Conservation (phyloP, 176 grass and related monocot species). For the Phyllostachys edulis region DNA sequence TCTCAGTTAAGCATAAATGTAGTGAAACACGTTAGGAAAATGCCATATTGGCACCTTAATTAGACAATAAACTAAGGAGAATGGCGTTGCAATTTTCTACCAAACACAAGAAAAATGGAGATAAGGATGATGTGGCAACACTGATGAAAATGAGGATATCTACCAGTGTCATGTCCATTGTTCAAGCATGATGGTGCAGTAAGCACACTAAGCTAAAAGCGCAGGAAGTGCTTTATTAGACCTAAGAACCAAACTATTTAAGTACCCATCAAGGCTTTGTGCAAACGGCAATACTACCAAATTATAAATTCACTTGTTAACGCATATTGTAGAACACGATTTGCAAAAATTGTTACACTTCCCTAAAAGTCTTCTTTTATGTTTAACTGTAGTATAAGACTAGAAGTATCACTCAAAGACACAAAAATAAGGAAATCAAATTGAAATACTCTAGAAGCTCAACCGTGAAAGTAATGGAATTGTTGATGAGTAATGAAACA, state of each 20-base stretch:
- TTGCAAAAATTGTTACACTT: too few species aligned
- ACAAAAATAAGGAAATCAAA: too few species aligned
- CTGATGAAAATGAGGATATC: not conserved
- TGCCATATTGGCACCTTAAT: not conserved
- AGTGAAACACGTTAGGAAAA: not conserved
- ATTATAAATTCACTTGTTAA: too few species aligned
- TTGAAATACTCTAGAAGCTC: not conserved
- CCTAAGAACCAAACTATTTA: too few species aligned
- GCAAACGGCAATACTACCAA: too few species aligned
- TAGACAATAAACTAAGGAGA: not conserved
- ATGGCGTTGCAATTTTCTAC: not conserved
- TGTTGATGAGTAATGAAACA: too few species aligned
- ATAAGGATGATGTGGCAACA: not conserved
- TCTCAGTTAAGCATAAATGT: not conserved
- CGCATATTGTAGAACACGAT: too few species aligned
- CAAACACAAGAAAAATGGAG: not conserved
- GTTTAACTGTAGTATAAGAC: too few species aligned
- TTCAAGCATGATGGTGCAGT: not conserved
- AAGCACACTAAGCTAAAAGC: not conserved
- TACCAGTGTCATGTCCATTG: too few species aligned
- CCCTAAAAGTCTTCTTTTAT: too few species aligned
- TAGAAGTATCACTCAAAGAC: too few species aligned
- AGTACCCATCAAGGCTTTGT: not conserved
- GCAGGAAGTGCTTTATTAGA: too few species aligned
- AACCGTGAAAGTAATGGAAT: not conserved